These are phyloP conservation scores for Extremus antarcticus DNA, from an alignment of 495 filamentous ascomycete species.

Conservation along the genomic window DNA sequence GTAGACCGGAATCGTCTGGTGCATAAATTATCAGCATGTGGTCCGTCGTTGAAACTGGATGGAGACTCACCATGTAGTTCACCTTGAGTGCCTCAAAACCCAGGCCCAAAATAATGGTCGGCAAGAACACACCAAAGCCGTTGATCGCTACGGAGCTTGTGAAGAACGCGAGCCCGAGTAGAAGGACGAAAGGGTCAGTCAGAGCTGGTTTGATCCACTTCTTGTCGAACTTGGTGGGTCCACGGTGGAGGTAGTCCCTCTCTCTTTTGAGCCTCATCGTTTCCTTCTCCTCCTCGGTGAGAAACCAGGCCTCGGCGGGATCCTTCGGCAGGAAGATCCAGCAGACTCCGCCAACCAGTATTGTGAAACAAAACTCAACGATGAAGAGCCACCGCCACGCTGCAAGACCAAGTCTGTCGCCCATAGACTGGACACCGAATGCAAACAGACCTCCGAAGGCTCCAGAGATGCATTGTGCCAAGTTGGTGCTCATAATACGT, in stretches of 20 bases:
- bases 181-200: conserved; percentile 9
- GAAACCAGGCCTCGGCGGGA: conserved; percentile 14
- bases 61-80: conserved; percentile 4
- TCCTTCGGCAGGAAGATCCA: conserved; percentile 11
- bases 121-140: conserved; percentile 16
- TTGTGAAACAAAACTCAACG: conserved; percentile 14
- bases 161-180: conserved; percentile 10
- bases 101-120: conserved; percentile 16
- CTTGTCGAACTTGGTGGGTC: conserved; percentile 9
- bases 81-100: background rate
- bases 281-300: conserved; percentile 13
- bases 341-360: conserved; percentile 8
- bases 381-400: conserved; percentile 20
- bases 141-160: conserved; percentile 8
- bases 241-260: conserved; percentile 5
- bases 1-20: conserved; percentile 15
- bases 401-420: conserved; percentile 5
- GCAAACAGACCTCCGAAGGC: conserved; percentile 22
- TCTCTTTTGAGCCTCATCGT: conserved; percentile 7
- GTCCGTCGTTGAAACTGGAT: background rate
- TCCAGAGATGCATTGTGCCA: conserved; percentile 9
- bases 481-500: conserved; percentile 8
- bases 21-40: conserved; percentile 11
- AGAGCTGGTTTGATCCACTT: conserved; percentile 10
- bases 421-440: conserved; percentile 15